These are phyloP conservation scores for Septoria linicola DNA, from an alignment of 2,329 filamentous ascomycete genomes.

Conservation along the genomic window DNA sequence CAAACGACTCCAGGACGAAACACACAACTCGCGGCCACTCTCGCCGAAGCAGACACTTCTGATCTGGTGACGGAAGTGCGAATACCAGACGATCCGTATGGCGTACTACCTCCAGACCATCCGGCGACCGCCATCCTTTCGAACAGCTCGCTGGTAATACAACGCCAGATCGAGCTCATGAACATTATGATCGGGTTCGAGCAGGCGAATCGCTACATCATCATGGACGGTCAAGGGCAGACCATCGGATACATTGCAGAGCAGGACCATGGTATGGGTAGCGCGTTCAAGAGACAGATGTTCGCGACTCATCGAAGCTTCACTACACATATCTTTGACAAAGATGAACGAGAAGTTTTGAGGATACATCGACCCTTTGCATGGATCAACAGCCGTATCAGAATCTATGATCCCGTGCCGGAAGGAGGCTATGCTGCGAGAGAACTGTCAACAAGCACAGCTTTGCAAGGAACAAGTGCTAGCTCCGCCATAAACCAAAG, in stretches of 20 bases:
- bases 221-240: conserved; percentile 63
- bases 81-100: conserved; percentile 61
- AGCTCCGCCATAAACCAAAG: conserved; percentile 46
- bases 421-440: conserved; percentile 38
- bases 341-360: conserved; percentile 59
- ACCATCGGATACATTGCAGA: conserved; percentile 66
- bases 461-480: conserved; percentile 47
- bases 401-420: conserved; percentile 55
- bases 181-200: conserved; percentile 66
- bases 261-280: conserved; percentile 59
- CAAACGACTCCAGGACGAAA: conserved; percentile 33
- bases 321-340: conserved; percentile 64
- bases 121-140: conserved; percentile 58
- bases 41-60: conserved; percentile 48
- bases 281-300: conserved; percentile 58
- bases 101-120: conserved; percentile 58
- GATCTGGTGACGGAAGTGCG: conserved; percentile 59
- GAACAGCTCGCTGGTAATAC: conserved; percentile 62
- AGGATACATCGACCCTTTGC: conserved; percentile 63
- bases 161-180: conserved; percentile 65
- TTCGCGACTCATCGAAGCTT: conserved; percentile 63
- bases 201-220: conserved; percentile 65
- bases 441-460: conserved; percentile 35
- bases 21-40: conserved; percentile 45
- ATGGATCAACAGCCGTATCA: conserved; percentile 61